Evolutionary conservation across 202 grass and related monocot genomes (phyloP).

Genomic region (Miscanthus sacchariflorus): DNA sequence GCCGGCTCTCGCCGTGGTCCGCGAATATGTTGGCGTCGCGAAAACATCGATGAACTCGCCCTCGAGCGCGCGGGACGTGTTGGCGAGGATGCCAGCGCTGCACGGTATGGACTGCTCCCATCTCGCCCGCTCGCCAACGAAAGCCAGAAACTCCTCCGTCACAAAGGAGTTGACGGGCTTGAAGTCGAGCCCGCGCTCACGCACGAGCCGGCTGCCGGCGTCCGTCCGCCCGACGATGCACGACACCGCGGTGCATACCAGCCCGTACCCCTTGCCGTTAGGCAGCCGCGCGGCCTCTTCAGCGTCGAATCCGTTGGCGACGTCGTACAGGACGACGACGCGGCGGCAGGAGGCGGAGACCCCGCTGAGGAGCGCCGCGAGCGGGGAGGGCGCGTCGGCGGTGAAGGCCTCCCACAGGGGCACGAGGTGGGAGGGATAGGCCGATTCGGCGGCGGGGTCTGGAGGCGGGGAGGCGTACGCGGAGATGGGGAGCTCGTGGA

Average conservation of each 20-base stretch:
- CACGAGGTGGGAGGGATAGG: constrained; percentile 54
- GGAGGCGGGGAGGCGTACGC: constrained; percentile 47
- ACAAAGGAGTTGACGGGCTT: constrained; percentile 18
- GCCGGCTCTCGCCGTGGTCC: neutral
- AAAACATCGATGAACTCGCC: constrained; percentile 35
- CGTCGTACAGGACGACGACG: constrained; percentile 59
- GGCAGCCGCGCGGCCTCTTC: constrained; percentile 48
- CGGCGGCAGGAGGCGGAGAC: constrained; percentile 42
- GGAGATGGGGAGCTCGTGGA: constrained; percentile 55
- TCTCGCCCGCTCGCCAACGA: neutral
- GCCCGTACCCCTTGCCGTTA: constrained; percentile 55
- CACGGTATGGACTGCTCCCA: neutral
- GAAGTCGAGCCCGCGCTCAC: constrained; percentile 25
- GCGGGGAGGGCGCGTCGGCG: neutral
- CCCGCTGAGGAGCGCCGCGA: constrained; percentile 31
- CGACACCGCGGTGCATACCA: constrained; percentile 39
- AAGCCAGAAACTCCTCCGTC: constrained; percentile 6
- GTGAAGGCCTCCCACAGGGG: constrained; percentile 37
- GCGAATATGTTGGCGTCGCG: constrained; percentile 51
- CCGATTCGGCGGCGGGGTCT: constrained; percentile 20
- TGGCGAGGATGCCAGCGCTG: constrained; percentile 32
- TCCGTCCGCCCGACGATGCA: neutral
- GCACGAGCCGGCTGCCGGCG: neutral
- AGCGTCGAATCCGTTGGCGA: constrained; percentile 39
- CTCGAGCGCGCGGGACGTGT: constrained; percentile 45